phyloP scores from a whole-genome alignment of 2,329 filamentous ascomycete genomes.

The Fusarium chlamydosporum region DNA sequence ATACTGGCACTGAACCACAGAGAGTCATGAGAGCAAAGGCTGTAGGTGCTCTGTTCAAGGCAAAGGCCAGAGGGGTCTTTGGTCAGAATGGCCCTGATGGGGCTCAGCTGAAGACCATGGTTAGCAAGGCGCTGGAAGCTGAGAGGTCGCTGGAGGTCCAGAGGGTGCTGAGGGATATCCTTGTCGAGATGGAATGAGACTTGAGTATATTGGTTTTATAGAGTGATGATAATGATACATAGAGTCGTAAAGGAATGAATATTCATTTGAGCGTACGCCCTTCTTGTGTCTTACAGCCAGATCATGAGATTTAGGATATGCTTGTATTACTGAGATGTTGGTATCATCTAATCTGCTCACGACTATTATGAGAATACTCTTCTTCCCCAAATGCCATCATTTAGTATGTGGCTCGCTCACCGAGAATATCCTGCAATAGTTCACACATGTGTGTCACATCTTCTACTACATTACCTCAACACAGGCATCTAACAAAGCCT shows the following conservation, averaged over 20 bases:
- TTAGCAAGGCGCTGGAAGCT: slow-evolving; percentile 55
- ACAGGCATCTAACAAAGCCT: neutral
- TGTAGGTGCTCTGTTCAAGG: slow-evolving; percentile 58
- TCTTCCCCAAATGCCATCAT: neutral
- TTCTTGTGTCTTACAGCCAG: neutral
- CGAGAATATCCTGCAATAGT: neutral
- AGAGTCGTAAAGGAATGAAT: neutral
- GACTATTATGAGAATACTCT: no score
- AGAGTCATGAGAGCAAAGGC: slow-evolving; percentile 64
- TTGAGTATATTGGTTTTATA: neutral
- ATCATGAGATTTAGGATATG: no score
- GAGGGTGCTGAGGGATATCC: slow-evolving; percentile 58
- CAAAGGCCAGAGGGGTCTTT: slow-evolving; percentile 61
- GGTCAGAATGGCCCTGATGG: slow-evolving; percentile 50
- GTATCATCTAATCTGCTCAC: no score
- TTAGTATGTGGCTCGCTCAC: neutral
- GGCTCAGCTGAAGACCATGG: slow-evolving; percentile 53
- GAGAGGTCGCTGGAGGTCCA: slow-evolving; percentile 64
- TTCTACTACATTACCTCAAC: neutral
- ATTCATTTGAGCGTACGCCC: neutral
- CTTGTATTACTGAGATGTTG: neutral
- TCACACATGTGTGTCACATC: slow-evolving; percentile 1
- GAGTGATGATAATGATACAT: neutral
- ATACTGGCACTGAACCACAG: slow-evolving; percentile 67
- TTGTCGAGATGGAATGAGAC: slow-evolving; percentile 50